Percentiles rank a stretch among this genome's conserved stretches.
These are phyloP conservation scores for Psilocybe subaeruginosa DNA, from an alignment of 768 basidiomycete species.

Conservation along the genomic window DNA sequence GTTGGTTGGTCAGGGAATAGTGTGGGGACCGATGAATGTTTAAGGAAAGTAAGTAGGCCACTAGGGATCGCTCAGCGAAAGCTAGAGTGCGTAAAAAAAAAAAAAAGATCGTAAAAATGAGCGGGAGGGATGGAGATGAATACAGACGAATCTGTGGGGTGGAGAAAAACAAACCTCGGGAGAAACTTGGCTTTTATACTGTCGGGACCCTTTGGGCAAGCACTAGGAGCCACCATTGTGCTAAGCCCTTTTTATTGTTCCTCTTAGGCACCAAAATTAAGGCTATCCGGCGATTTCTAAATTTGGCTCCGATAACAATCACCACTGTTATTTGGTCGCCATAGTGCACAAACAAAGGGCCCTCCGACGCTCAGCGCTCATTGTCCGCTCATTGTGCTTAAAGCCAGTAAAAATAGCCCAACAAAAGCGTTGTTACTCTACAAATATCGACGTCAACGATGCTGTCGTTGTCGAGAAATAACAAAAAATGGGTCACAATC, in stretches of 20 bases:
- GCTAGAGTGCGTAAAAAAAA: constrained; percentile 5
- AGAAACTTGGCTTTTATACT: constrained; percentile 12
- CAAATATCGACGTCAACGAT: not conserved
- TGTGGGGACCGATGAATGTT: not conserved
- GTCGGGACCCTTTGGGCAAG: constrained; percentile 1
- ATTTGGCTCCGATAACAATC: constrained; percentile 11
- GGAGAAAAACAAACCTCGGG: constrained; percentile 8
- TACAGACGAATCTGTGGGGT: constrained; percentile 12
- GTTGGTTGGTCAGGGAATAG: not conserved
- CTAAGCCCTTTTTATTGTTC: constrained; percentile 19
- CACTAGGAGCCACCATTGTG: constrained; percentile 11
- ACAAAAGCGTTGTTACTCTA: not conserved
- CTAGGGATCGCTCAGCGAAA: constrained; percentile 23
- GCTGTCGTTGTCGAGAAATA: not conserved
- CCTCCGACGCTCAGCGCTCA: not conserved
- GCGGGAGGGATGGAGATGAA: constrained; percentile 5
- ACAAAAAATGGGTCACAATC: not conserved
- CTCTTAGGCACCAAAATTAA: constrained; percentile 3
- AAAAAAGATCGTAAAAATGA: constrained; percentile 11
- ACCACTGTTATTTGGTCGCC: constrained; percentile 5
- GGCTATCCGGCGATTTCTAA: constrained; percentile 4
- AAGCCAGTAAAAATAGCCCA: not conserved
- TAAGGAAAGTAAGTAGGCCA: not conserved
- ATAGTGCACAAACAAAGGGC: not conserved
- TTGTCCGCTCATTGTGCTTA: not conserved